phyloP scores from a whole-genome alignment of 1,139 yeast genomes.

The Debaryomyces sp. region DNA sequence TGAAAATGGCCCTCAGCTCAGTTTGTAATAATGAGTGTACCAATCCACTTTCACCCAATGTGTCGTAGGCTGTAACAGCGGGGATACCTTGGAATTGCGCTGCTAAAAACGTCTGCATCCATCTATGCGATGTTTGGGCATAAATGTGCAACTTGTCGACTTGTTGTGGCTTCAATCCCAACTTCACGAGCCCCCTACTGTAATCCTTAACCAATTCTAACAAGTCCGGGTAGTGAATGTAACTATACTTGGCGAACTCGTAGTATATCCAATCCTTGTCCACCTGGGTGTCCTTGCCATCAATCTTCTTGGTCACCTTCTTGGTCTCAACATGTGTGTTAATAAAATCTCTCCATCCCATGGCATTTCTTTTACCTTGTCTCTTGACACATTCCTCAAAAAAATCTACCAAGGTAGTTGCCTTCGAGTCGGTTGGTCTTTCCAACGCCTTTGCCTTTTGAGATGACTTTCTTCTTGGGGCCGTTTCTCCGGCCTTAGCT shows the following conservation, averaged over 20 bases:
- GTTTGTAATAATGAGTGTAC: conserved; percentile 86
- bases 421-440: conserved; percentile 62
- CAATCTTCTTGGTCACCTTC: conserved; percentile 70
- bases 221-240: conserved; percentile 64
- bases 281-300: conserved; percentile 71
- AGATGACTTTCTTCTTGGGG: conserved; percentile 78
- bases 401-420: conserved; percentile 71
- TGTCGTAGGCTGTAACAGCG: conserved; percentile 95
- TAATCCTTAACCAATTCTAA: conserved; percentile 50
- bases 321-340: conserved; percentile 80
- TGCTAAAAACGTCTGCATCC: conserved; percentile 90
- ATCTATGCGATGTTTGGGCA: conserved; percentile 81
- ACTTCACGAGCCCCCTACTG: conserved; percentile 74
- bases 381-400: conserved; percentile 63
- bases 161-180: conserved; percentile 72
- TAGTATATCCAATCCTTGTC: conserved; percentile 88
- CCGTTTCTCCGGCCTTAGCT: conserved; percentile 84
- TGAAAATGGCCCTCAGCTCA: conserved; percentile 73
- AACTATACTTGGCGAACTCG: conserved; percentile 75
- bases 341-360: conserved; percentile 80
- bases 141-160: conserved; percentile 75
- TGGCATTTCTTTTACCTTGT: conserved; percentile 56
- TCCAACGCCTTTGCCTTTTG: conserved; percentile 56
- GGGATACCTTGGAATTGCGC: conserved; percentile 78
- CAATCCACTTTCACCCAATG: conserved; percentile 90